A percentile compares a stretch with the other conserved stretches of the same genome.
phyloP scores from a whole-genome alignment of 345 rosid genomes.

The Populus ilicifolia region DNA sequence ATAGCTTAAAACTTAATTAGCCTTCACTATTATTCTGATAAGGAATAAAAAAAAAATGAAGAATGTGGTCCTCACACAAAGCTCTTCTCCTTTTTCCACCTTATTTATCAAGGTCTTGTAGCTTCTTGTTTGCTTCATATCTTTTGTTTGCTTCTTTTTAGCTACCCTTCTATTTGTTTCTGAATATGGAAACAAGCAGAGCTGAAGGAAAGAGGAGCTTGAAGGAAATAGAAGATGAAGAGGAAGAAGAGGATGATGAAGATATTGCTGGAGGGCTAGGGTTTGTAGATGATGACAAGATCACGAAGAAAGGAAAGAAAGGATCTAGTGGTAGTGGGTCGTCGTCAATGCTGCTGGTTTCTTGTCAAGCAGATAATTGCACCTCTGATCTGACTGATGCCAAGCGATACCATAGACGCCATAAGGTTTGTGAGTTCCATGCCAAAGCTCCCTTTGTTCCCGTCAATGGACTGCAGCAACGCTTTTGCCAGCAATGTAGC shows the following conservation, averaged over 20 bases:
- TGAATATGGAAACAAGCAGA: slow-evolving; percentile 46
- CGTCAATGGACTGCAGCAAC: slow-evolving; percentile 60
- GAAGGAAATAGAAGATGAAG: slow-evolving; percentile 51
- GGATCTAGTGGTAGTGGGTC: slow-evolving; percentile 11
- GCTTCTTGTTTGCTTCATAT: slow-evolving; percentile 14
- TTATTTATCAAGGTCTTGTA: neutral
- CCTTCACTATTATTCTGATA: slow-evolving; percentile 14
- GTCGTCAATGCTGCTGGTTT: slow-evolving; percentile 18
- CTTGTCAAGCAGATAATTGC: slow-evolving; percentile 76
- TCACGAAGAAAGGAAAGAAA: slow-evolving; percentile 47
- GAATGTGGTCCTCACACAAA: slow-evolving; percentile 38
- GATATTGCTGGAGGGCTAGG: slow-evolving; percentile 25
- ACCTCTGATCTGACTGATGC: slow-evolving; percentile 55
- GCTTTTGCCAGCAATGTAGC: slow-evolving; percentile 99
- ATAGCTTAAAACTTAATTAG: neutral
- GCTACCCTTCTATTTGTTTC: neutral
- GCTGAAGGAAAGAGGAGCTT: slow-evolving; percentile 62
- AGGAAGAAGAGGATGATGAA: slow-evolving; percentile 49
- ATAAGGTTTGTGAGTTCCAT: slow-evolving; percentile 83
- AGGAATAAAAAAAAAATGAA: slow-evolving; percentile 28
- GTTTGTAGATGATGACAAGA: slow-evolving; percentile 43
- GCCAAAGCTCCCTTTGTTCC: slow-evolving; percentile 63
- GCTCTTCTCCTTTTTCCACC: slow-evolving; percentile 12
- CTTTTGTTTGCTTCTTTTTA: neutral
- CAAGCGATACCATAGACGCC: slow-evolving; percentile 72